Conservation (phyloP, 345 rosid genomes). For the Raphanus sativus region DNA sequence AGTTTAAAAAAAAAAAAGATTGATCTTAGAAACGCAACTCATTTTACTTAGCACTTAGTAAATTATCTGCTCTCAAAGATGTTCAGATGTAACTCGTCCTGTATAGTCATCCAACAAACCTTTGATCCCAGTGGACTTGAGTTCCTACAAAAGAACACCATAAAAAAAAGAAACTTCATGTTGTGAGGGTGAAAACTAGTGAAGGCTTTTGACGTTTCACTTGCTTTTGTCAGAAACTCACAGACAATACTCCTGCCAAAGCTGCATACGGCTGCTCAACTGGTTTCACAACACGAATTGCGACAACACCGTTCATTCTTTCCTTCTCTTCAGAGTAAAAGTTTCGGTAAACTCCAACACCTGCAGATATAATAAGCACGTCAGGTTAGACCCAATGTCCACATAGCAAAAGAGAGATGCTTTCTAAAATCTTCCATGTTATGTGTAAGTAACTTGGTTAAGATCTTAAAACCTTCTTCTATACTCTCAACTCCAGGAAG, state of each 20-base stretch:
- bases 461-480: slow-evolving; percentile 55
- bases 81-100: neutral
- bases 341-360: slow-evolving; percentile 60
- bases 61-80: slow-evolving; percentile 6
- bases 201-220: neutral
- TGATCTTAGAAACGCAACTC: too few relatives aligned
- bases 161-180: neutral
- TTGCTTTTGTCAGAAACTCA: slow-evolving; percentile 46
- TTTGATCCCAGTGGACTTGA: slow-evolving; percentile 30
- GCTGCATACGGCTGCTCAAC: slow-evolving; percentile 54
- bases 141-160: slow-evolving; percentile 20
- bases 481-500: slow-evolving; percentile 66
- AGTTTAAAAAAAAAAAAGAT: too few relatives aligned
- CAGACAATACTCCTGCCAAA: slow-evolving; percentile 60
- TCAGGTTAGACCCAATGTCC: neutral
- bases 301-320: slow-evolving; percentile 63
- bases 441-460: neutral
- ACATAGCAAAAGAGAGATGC: neutral
- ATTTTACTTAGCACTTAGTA: neutral
- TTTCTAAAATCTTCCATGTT: neutral
- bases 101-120: slow-evolving; percentile 29
- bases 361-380: slow-evolving; percentile 32
- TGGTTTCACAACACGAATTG: slow-evolving; percentile 51
- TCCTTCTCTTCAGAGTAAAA: slow-evolving; percentile 73
- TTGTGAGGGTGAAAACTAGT: neutral